A percentile compares a stretch with the other conserved stretches of the same genome.
Conservation (phyloP, 192 early-diverging fungal genomes). For the Backusella psychrophila region DNA sequence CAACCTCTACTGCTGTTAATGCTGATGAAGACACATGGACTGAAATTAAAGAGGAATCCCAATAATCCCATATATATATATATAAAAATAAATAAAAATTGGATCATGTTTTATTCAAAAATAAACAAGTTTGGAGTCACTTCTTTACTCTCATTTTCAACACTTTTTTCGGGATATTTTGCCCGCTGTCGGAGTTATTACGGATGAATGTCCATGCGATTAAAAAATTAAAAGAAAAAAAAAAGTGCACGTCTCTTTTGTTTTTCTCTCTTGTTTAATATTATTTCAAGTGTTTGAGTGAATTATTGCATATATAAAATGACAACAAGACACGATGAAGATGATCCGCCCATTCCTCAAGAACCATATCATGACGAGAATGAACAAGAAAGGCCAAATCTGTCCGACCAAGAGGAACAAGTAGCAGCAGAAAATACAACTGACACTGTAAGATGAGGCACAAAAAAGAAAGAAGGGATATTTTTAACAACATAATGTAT, state of each 20-base stretch:
- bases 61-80: too few relatives aligned
- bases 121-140: too few relatives aligned
- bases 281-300: background rate
- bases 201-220: background rate
- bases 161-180: background rate
- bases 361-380: slow-evolving; percentile 9
- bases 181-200: background rate
- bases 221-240: background rate
- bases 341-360: background rate
- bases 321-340: background rate
- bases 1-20: background rate
- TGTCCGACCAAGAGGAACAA: background rate
- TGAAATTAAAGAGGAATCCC: background rate
- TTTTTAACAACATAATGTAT: slow-evolving; percentile 5
- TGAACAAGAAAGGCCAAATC: slow-evolving; percentile 3
- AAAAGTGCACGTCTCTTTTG: background rate
- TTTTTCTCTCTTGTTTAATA: background rate
- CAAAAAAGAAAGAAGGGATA: background rate
- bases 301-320: background rate
- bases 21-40: background rate
- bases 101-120: too few relatives aligned
- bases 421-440: background rate
- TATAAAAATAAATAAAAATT: too few relatives aligned
- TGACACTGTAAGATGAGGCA: background rate
- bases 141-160: too few relatives aligned